A percentile compares a stretch with the other conserved stretches of the same genome.
These are phyloP conservation scores for Ophiostoma novo-ulmi DNA, from an alignment of 2,329 filamentous ascomycete species.

Conservation along the genomic window DNA sequence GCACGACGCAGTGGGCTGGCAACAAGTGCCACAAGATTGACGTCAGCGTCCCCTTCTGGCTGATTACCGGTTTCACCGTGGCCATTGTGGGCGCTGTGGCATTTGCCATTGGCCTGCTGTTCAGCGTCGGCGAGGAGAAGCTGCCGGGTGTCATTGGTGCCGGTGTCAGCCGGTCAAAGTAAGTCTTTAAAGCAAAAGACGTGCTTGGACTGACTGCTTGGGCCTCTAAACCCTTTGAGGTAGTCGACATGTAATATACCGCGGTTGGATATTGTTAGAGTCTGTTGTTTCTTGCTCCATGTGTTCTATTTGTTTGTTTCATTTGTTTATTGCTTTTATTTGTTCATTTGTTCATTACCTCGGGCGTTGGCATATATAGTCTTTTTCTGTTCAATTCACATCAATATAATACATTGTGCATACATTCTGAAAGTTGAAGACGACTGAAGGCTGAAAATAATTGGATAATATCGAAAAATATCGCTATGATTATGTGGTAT, in stretches of 20 bases:
- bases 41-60: constrained; percentile 80
- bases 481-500: constrained; percentile 11
- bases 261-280: constrained; percentile 6
- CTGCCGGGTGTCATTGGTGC: constrained; percentile 94
- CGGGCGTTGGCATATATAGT: constrained; percentile 16
- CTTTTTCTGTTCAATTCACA: background rate
- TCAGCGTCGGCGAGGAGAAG: constrained; percentile 77
- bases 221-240: background rate
- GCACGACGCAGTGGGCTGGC: constrained; percentile 71
- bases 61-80: constrained; percentile 72
- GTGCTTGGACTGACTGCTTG: background rate
- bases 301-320: background rate
- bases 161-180: constrained; percentile 73
- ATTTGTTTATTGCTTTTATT: constrained; percentile 7
- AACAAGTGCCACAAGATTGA: constrained; percentile 87
- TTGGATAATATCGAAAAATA: no score
- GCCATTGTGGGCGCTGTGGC: constrained; percentile 62
- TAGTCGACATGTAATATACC: constrained; percentile 8
- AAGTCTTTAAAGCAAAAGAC: constrained; percentile 25
- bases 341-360: constrained; percentile 5
- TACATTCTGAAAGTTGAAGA: background rate
- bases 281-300: background rate
- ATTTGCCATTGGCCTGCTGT: constrained; percentile 72
- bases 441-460: background rate
- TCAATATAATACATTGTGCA: constrained; percentile 14